phyloP scores from a whole-genome alignment of 2,329 filamentous ascomycete species.

The Malbranchea zuffiana region DNA sequence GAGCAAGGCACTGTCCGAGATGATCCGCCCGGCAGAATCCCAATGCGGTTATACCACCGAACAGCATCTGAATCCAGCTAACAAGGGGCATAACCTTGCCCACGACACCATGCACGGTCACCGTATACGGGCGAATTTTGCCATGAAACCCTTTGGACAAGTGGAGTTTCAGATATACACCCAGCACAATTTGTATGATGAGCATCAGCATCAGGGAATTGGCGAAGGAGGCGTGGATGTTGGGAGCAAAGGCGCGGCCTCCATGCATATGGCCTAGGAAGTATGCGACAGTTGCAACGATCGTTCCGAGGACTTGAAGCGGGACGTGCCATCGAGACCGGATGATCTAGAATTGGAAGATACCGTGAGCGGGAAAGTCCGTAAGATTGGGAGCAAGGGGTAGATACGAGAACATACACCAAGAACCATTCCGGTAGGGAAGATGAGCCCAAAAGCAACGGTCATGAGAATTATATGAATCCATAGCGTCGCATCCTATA shows the following conservation, averaged over 20 bases:
- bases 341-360: conserved; percentile 52
- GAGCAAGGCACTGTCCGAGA: conserved; percentile 79
- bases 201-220: conserved; percentile 71
- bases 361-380: conserved; percentile 11
- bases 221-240: conserved; percentile 73
- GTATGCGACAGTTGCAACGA: conserved; percentile 71
- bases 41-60: conserved; percentile 82
- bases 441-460: conserved; percentile 80
- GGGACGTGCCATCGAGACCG: conserved; percentile 93
- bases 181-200: conserved; percentile 63
- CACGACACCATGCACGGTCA: conserved; percentile 64
- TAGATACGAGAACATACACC: conserved; percentile 50
- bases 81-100: conserved; percentile 81
- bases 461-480: conserved; percentile 83
- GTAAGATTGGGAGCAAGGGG: conserved; percentile 7
- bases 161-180: conserved; percentile 80
- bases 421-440: conserved; percentile 89
- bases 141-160: conserved; percentile 75
- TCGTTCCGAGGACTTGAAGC: conserved; percentile 62
- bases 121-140: conserved; percentile 60
- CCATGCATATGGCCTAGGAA: conserved; percentile 85
- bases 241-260: conserved; percentile 72
- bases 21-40: conserved; percentile 92
- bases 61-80: conserved; percentile 88
- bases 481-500: conserved; percentile 73